Evolutionary conservation across 139 green algal species (phyloP).

Genomic region (Limnomonas spitsbergensis): DNA sequence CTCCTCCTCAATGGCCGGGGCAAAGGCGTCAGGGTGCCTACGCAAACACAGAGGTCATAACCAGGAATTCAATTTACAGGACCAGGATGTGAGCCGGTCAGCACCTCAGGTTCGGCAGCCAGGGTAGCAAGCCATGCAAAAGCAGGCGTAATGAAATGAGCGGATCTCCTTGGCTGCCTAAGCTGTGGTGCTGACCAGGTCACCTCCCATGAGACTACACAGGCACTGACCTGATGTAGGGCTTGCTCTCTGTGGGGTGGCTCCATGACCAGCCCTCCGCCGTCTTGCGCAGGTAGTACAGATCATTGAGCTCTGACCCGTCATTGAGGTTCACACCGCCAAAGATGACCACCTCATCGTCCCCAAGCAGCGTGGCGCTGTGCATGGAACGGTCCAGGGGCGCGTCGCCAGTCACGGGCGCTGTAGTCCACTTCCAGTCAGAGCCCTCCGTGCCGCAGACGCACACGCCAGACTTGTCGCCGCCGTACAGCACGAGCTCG

Average conservation of each 20-base stretch:
- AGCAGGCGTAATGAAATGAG: too few species aligned
- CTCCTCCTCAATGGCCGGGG: neutral
- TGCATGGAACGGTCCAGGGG: conserved; percentile 50
- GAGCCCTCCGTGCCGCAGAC: conserved; percentile 52
- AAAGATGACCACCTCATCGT: conserved; percentile 59
- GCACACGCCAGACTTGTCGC: conserved; percentile 59
- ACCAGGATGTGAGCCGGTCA: too few species aligned
- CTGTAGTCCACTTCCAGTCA: conserved; percentile 48
- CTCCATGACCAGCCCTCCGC: conserved; percentile 56
- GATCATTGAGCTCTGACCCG: conserved; percentile 56
- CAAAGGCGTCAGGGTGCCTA: neutral
- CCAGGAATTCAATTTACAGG: too few species aligned
- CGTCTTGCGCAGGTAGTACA: conserved; percentile 56
- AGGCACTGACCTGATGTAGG: conserved; percentile 30
- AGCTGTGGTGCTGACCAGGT: too few species aligned
- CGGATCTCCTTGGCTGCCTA: too few species aligned
- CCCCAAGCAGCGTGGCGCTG: conserved; percentile 32
- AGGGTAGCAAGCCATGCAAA: too few species aligned
- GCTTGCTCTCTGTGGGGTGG: conserved; percentile 33
- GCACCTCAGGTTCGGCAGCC: too few species aligned
- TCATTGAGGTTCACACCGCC: conserved; percentile 53
- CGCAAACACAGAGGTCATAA: neutral
- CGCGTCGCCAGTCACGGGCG: conserved; percentile 23
- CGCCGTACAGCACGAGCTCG: conserved; percentile 70
- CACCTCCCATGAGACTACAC: too few species aligned